A percentile compares a stretch with the other conserved stretches of the same genome.
Conservation (phyloP, 441 rosid species). For the Pelargonium myrrhifolium region DNA sequence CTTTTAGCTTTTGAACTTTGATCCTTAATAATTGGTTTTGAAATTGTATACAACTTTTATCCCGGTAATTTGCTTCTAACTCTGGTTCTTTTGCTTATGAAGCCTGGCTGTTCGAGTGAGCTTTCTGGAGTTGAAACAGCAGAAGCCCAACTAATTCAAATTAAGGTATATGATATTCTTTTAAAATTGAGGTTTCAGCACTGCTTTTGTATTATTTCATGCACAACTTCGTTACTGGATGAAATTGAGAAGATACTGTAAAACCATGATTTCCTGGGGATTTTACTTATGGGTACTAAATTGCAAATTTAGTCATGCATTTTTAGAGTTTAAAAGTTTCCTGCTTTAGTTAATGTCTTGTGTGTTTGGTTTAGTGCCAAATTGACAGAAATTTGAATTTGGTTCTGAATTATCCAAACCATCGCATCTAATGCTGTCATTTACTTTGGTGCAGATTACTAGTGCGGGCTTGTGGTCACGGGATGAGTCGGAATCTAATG, state of each 20-base stretch:
- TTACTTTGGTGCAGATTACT: conserved; percentile 51
- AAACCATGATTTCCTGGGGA: neutral
- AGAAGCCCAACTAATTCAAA: conserved; percentile 69
- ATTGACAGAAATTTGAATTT: neutral
- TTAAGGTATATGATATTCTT: conserved; percentile 43
- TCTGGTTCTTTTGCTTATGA: conserved; percentile 18
- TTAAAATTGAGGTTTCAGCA: neutral
- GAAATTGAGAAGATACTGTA: neutral
- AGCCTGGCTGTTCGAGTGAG: conserved; percentile 97
- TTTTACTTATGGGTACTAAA: too few relatives aligned
- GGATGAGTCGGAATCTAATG: conserved; percentile 36
- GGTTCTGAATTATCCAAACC: neutral
- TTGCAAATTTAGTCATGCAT: too few relatives aligned
- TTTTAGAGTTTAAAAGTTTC: neutral
- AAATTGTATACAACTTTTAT: neutral
- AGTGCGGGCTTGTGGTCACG: conserved; percentile 88
- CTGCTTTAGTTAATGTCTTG: neutral
- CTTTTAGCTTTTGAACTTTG: neutral
- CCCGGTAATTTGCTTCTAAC: conserved; percentile 4
- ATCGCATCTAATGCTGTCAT: conserved; percentile 6
- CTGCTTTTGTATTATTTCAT: neutral
- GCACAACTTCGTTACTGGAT: neutral
- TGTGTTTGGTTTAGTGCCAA: neutral
- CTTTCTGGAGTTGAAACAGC: conserved; percentile 51
- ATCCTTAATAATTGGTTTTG: neutral